Evolutionary conservation across 257 asterid genomes (phyloP), one percentile per base, ranked within the genome.

Genomic region (Ocimum tenuiflorum): DNA sequence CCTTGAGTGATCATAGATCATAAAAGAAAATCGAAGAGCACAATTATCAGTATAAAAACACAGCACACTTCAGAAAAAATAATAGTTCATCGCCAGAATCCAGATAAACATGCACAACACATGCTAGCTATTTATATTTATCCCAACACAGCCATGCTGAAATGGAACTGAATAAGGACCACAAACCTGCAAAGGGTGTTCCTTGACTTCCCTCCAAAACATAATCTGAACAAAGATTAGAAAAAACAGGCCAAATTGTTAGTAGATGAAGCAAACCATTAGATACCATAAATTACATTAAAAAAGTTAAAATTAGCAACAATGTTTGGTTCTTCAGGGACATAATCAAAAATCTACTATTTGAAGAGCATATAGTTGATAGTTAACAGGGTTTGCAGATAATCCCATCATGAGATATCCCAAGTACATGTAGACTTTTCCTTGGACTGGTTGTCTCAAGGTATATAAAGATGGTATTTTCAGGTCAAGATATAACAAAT

Each of bases 171-270:
- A 50, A 52, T 11, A 80, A 78, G 72, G 73, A 49, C 61, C 15
- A 65, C 70, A 69, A 72, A 94, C 99, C 99, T 90, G 95, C 91
- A 85, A 94, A 94, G 8, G 99, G 89, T 6, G 99, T 94, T 73
- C 97, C 97, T 72, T 88, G 91, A 70, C 99, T 94, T 73, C 99
- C 99, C 82, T 94, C 97, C 95, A 94, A 83, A 70, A 94, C 95
- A 78, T 94, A 94, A 83, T 94, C 99, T 94, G 95, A 54, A 22
- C 69, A 72, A 48, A 69, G 22, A 73, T 43, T 68, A 43, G 49
- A 65, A 33, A 60, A 70, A 67, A 31, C 70, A 49, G 5, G 20
- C 13, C 63, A 35, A 22, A 27, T 27, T 23, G 76, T 73, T 47
- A 78, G 75, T 73, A 76, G 69, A 74, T 54, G 47, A 76, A 8